phyloP scores from a whole-genome alignment of 75 land plant genomes.

The Sequoiadendron giganteum region DNA sequence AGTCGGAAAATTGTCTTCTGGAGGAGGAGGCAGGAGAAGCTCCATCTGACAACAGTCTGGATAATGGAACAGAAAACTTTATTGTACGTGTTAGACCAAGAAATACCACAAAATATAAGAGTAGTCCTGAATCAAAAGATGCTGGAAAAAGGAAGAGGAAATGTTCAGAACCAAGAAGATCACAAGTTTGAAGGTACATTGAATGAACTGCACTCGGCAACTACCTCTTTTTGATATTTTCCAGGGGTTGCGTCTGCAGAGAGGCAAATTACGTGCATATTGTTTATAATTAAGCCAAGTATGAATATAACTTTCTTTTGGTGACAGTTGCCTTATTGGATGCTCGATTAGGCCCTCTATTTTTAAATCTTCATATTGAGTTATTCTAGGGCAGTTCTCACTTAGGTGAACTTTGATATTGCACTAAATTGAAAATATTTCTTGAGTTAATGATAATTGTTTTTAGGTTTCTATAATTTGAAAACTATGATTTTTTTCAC shows the following conservation, averaged over 20 bases:
- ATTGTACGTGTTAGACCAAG: conserved; percentile 12
- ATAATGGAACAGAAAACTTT: conserved; percentile 4
- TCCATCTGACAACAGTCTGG: conserved; percentile 7
- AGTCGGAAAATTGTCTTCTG: neutral
- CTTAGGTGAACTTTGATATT: conserved; percentile 3
- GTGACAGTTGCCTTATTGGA: neutral
- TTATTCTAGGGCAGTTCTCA: neutral
- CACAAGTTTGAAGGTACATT: conserved; percentile 9
- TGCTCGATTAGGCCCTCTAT: neutral
- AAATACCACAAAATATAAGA: neutral
- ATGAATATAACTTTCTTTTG: neutral
- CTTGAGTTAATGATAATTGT: neutral
- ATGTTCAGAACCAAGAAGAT: conserved; percentile 15
- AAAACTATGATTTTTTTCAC: neutral
- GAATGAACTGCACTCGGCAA: neutral
- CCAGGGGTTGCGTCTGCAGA: neutral
- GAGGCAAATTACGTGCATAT: neutral
- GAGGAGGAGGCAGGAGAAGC: conserved; percentile 7
- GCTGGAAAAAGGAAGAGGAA: conserved; percentile 12
- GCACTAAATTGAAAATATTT: neutral
- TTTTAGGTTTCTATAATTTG: neutral
- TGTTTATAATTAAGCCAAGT: conserved; percentile 1
- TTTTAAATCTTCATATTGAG: neutral
- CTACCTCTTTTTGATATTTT: neutral
- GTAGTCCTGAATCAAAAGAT: neutral